A percentile compares a stretch with the other conserved stretches of the same genome.
Conservation (phyloP, 1,139 yeast species). For the Debaryomycetaceae sp. region DNA sequence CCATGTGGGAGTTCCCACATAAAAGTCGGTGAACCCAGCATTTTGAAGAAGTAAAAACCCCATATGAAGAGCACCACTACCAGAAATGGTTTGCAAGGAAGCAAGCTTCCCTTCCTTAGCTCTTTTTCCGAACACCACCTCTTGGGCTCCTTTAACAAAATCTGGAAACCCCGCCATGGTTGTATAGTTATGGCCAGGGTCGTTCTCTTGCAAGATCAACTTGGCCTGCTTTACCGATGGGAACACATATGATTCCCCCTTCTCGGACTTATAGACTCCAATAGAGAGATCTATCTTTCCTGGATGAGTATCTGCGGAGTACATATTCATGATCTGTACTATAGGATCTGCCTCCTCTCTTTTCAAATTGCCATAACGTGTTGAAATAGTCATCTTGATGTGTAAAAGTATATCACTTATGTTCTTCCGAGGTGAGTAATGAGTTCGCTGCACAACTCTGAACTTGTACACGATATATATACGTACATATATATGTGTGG, state of each 20-base stretch:
- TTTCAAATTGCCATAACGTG: constrained; percentile 24
- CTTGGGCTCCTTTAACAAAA: constrained; percentile 33
- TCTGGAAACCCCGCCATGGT: constrained; percentile 41
- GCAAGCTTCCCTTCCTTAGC: constrained; percentile 26
- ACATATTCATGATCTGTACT: constrained; percentile 25
- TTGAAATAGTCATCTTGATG: constrained; percentile 19
- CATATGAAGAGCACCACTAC: constrained; percentile 44
- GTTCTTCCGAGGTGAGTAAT: no score
- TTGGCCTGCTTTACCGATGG: constrained; percentile 39
- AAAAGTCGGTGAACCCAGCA: constrained; percentile 27
- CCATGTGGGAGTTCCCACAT: constrained; percentile 43
- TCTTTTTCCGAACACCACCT: constrained; percentile 31
- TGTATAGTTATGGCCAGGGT: constrained; percentile 45
- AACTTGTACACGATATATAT: no score
- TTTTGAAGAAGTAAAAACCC: constrained; percentile 27
- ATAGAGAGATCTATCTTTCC: constrained; percentile 34
- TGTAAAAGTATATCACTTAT: no score
- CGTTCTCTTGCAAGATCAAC: constrained; percentile 24
- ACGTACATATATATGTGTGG: no score
- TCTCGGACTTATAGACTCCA: constrained; percentile 42
- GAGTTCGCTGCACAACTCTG: no score
- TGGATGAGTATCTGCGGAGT: constrained; percentile 24
- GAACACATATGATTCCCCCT: constrained; percentile 34
- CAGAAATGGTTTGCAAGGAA: constrained; percentile 41
- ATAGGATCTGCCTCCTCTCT: constrained; percentile 37